A percentile compares a stretch with the other conserved stretches of the same genome.
phyloP scores from a whole-genome alignment of 2,329 filamentous ascomycete genomes.

The Cordyceps cateniannulata region DNA sequence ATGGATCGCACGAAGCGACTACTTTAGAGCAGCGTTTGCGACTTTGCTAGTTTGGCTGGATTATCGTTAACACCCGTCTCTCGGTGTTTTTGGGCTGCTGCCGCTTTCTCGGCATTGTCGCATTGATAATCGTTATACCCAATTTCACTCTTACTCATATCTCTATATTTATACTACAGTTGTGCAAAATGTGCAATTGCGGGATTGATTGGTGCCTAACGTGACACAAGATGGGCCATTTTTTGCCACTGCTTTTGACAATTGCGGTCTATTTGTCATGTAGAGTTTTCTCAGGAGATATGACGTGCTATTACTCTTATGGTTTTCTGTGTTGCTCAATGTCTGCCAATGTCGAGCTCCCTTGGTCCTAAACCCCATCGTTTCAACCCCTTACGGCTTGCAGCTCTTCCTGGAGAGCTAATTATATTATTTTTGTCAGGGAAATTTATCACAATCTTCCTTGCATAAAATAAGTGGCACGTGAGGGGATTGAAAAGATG shows the following conservation, averaged over 20 bases:
- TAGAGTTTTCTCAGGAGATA: too few species aligned
- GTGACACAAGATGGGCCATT: not conserved
- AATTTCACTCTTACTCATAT: not conserved
- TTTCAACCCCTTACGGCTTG: too few species aligned
- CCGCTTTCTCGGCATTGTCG: not conserved
- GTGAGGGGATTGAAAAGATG: too few species aligned
- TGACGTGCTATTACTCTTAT: too few species aligned
- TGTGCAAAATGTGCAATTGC: not conserved
- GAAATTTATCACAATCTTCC: too few species aligned
- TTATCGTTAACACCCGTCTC: not conserved
- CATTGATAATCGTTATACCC: slow-evolving; percentile 7
- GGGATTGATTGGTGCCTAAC: not conserved
- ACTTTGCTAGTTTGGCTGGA: not conserved
- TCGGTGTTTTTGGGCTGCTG: not conserved
- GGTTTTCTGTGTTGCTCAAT: too few species aligned
- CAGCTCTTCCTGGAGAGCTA: too few species aligned
- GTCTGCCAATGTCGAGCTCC: not conserved
- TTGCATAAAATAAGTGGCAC: too few species aligned
- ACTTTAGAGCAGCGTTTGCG: not conserved
- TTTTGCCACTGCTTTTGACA: too few species aligned
- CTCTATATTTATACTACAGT: not conserved
- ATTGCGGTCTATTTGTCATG: not conserved
- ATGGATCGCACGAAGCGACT: not conserved
- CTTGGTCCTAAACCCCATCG: too few species aligned
- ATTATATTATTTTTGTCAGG: too few species aligned